Evolutionary conservation across 176 grass and related monocot genomes (phyloP).

Genomic region (Secale cereale): DNA sequence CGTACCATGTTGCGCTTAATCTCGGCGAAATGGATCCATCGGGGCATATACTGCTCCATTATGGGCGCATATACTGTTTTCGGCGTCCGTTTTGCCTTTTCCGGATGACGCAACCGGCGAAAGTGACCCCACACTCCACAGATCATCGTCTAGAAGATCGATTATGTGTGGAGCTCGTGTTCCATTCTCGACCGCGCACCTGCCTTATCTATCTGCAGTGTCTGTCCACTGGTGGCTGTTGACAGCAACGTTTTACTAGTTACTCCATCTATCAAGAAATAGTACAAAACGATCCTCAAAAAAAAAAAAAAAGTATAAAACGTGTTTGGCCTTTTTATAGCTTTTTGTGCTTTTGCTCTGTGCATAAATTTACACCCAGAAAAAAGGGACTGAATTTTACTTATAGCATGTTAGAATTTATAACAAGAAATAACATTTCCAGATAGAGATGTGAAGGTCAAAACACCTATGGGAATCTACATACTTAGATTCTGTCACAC

Average conservation of each 20-base stretch:
- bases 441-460: no score
- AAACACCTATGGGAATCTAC: no score
- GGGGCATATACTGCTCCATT: background rate
- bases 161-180: background rate
- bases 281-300: no score
- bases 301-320: no score
- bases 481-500: no score
- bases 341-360: background rate
- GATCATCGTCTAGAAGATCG: background rate
- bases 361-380: no score
- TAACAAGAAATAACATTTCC: no score
- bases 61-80: constrained; percentile 14
- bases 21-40: background rate
- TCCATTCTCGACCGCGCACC: constrained; percentile 1
- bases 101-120: background rate
- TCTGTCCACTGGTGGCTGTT: background rate
- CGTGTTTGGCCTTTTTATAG: background rate
- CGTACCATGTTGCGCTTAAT: background rate
- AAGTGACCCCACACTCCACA: background rate
- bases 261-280: background rate
- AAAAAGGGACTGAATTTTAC: no score
- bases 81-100: constrained; percentile 19
- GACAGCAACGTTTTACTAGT: background rate
- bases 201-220: background rate
- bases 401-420: no score